Evolutionary conservation across 2,329 filamentous ascomycete species (phyloP), one percentile per base, ranked within the genome.

Genomic region (Beauveria caledonica): DNA sequence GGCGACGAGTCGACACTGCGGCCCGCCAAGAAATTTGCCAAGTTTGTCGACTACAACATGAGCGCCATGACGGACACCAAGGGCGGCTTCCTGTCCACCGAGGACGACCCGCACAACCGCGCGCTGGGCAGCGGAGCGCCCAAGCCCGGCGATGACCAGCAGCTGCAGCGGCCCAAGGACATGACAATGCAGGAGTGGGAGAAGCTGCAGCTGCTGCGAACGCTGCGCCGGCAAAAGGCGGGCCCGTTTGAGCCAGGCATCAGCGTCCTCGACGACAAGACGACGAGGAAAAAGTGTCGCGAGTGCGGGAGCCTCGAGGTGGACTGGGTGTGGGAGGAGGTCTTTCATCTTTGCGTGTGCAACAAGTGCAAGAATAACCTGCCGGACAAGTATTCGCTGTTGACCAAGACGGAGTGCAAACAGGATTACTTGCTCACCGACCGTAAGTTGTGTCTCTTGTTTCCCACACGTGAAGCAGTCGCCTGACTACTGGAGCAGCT

Each of bases 61-160:
- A 93, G 89, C 71, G 89, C 93, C 75, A 97, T 99, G 92, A 95
- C 88, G 7, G 94, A 99, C 72, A 97, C 93, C 1, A 97, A 97
- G 71, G 94, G 94, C 63, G 94, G 94, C 0, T 99, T 99, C 73
- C 75, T 99, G 65, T 89, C 88, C n/a, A 82, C 84, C 1, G 89
- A 93, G 63, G 94, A 99, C 70, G 94, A 99, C 73, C 94, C 94
- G 1, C 85, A 88, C 71, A 96, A 96, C 70, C 87, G 87, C 66
- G 90, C 87, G 9, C 84, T 86, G 67, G 79, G 77, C 7, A 76
- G 72, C 9, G 33, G 11, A 36, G 49, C 29, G 17, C 76, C 65
- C 72, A 81, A 57, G 74, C 64, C 66, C 17, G 71, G 62, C 39
- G 70, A 68, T 25, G 70, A 74, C 8, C 73, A 73, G 4, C 67